Conservation (phyloP, 2,329 filamentous ascomycete genomes). For the Capronia coronata region DNA sequence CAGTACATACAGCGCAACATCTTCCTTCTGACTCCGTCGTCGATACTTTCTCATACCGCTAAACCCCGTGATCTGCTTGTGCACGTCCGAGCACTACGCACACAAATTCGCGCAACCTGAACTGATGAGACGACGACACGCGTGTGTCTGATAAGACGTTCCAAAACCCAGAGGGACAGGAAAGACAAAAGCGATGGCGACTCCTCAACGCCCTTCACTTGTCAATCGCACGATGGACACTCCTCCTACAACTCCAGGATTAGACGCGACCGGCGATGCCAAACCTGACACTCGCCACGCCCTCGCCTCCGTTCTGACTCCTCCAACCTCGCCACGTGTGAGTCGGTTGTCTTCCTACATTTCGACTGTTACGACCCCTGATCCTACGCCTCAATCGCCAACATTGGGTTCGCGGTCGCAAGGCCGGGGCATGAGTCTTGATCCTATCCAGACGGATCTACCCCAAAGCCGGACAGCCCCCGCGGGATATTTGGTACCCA, state of each 20-base stretch:
- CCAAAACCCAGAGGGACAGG: not conserved
- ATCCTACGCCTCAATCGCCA: not conserved
- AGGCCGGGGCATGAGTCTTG: not conserved
- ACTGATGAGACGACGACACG: not conserved
- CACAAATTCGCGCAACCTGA: not conserved
- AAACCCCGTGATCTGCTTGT: not conserved
- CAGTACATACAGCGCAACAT: no score
- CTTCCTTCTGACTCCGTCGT: no score
- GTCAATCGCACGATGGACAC: conserved; percentile 14
- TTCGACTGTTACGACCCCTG: conserved; percentile 4
- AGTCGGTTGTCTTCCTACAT: conserved; percentile 12
- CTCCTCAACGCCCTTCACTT: conserved; percentile 11
- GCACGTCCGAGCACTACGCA: no score
- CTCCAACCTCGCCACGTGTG: conserved; percentile 21
- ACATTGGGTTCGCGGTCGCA: not conserved
- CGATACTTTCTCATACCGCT: no score
- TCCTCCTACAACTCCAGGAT: conserved; percentile 19
- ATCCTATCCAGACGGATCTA: conserved; percentile 14
- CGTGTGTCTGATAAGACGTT: not conserved
- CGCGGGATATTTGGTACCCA: conserved; percentile 5
- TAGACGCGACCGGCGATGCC: not conserved
- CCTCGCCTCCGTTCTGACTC: conserved; percentile 16
- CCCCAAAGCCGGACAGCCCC: not conserved
- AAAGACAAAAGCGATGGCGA: conserved; percentile 9
- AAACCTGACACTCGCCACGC: conserved; percentile 3